Percentiles rank a stretch among this genome's conserved stretches.
These are phyloP conservation scores for Amphirosellinia nigrospora DNA, from an alignment of 495 filamentous ascomycete genomes.

Conservation along the genomic window DNA sequence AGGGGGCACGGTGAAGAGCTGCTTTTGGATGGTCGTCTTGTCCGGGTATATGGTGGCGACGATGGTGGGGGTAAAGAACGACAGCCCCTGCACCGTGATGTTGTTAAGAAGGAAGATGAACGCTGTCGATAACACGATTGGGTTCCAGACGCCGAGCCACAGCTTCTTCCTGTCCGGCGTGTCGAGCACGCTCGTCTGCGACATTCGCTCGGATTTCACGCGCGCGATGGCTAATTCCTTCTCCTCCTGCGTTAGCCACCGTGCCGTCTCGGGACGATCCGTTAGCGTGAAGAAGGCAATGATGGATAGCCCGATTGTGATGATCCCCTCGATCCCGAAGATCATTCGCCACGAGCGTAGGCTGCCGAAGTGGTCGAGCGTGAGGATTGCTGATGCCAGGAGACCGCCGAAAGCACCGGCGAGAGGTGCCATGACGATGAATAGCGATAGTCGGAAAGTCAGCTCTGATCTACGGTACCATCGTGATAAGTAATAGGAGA, in stretches of 20 bases:
- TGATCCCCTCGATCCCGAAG: constrained; percentile 68
- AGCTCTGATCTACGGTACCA: constrained; percentile 75
- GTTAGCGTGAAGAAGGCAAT: constrained; percentile 63
- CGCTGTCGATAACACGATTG: constrained; percentile 69
- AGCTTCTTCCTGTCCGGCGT: constrained; percentile 67
- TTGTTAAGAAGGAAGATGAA: constrained; percentile 74
- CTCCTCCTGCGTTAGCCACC: constrained; percentile 64
- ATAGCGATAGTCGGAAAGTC: constrained; percentile 72
- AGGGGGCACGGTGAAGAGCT: constrained; percentile 74
- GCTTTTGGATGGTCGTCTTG: constrained; percentile 60
- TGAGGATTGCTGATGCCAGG: constrained; percentile 66
- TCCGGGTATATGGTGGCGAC: constrained; percentile 70
- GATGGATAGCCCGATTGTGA: constrained; percentile 61
- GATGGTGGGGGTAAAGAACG: constrained; percentile 76
- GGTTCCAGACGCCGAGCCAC: constrained; percentile 63
- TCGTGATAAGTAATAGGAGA: constrained; percentile 72
- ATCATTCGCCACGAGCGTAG: constrained; percentile 70
- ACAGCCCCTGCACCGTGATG: constrained; percentile 77
- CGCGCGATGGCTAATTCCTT: constrained; percentile 57
- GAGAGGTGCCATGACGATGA: constrained; percentile 74
- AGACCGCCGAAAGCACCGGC: constrained; percentile 75
- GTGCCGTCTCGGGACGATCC: constrained; percentile 64
- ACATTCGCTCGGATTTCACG: constrained; percentile 69
- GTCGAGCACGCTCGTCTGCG: constrained; percentile 69
- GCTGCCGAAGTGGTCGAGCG: constrained; percentile 54